Base-by-base conservation (phyloP, 1,284 basidiomycete genomes). In the Tylopilus sp. region DNA sequence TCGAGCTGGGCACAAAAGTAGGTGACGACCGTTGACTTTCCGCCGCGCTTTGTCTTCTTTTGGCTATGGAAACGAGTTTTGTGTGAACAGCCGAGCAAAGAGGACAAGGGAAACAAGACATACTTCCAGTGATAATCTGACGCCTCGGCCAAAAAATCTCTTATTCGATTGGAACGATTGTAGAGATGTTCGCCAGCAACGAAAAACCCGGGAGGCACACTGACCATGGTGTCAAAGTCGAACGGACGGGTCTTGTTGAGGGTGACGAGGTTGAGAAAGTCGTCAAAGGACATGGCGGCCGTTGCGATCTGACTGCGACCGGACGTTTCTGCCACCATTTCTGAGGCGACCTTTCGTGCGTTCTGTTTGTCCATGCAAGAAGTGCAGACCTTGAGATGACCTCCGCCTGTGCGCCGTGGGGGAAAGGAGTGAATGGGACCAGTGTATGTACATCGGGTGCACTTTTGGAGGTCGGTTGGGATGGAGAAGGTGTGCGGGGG, bases 71-170 rank as follows among this genome's bases (percentile, higher is more conserved):
- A 22, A 24, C 5, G 6, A 4, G 44, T 26, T 13, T 29, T 9
- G 53, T 19, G 44, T 65, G 57, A 67, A 56, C 26, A 53, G 36
- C 56, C 8, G 13, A 29, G 44, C 29, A 24, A 47, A 53, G 19
- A 52, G 19, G 18, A 13, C 39, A 6, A 22, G 13, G 19, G 26
- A 22, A 19, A 47, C 29, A 24, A 33, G 49, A 74, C 78, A 6
- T 49, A 77, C 76, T 77, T 77, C 76, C 78, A 77, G 41, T 79
- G 78, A 57, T 78, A 77, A 61, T 79, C 76, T 6, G 78, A 78
- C 9, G 78, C 76, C 57, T 79, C 77, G 2, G 78, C 78, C 1
- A 80, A 53, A 63, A 71, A 67, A 56, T 80, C 78, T 63, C 76
- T 71, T 68, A 80, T 74, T 67, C 73, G 76, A 66, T 77, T 77